Conservation (phyloP, 495 filamentous ascomycete genomes). For the Physcia stellaris region DNA sequence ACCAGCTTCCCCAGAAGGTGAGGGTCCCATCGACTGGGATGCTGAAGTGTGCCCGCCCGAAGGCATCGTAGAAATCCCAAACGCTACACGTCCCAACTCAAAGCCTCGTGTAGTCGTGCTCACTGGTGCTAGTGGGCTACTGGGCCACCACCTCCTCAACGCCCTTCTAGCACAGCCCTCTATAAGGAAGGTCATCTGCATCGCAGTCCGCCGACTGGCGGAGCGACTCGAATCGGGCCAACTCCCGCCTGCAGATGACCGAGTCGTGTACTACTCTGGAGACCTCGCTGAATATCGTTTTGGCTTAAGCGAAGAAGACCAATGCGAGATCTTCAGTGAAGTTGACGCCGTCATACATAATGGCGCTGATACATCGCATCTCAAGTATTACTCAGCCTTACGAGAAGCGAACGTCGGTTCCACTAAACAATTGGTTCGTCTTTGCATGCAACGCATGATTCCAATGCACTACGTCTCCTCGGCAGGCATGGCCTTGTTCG, state of each 20-base stretch:
- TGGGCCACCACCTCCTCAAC: constrained; percentile 3
- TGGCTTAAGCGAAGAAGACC: constrained; percentile 1
- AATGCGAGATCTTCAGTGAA: constrained; percentile 3
- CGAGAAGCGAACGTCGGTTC: constrained; percentile 14
- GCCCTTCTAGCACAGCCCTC: constrained; percentile 1
- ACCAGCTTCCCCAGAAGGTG: too few relatives aligned
- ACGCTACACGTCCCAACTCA: neutral
- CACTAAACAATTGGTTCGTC: constrained; percentile 8
- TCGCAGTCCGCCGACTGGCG: constrained; percentile 10
- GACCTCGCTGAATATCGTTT: constrained; percentile 1
- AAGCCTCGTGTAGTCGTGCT: constrained; percentile 11
- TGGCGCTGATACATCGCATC: constrained; percentile 15
- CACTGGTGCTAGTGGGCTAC: constrained; percentile 14
- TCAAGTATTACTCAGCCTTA: constrained; percentile 13
- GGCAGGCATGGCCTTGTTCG: constrained; percentile 7
- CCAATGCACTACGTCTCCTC: constrained; percentile 18
- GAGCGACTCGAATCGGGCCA: constrained; percentile 1
- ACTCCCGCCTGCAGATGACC: neutral
- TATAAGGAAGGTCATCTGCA: constrained; percentile 2
- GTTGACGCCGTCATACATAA: constrained; percentile 11
- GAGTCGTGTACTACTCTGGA: constrained; percentile 1
- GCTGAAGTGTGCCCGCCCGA: too few relatives aligned
- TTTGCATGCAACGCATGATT: constrained; percentile 12
- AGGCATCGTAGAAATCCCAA: neutral
- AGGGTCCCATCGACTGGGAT: too few relatives aligned